phyloP scores from a whole-genome alignment of 495 filamentous ascomycete genomes.

The Aspergillus baeticus region DNA sequence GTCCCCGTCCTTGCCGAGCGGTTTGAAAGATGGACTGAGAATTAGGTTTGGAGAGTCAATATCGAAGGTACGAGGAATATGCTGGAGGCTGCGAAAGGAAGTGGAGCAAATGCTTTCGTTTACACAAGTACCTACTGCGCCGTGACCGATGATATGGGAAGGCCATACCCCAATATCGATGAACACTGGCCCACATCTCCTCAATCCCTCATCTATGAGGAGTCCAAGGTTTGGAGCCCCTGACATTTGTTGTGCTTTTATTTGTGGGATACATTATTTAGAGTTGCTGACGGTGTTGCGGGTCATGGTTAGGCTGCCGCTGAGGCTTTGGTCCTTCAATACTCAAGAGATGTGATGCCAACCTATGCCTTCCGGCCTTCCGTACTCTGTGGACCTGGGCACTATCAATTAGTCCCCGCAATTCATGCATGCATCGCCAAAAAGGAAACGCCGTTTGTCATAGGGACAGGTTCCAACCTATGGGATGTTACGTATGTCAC shows the following conservation, averaged over 20 bases:
- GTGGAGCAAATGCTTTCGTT: conserved; percentile 54
- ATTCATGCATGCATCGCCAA: conserved; percentile 57
- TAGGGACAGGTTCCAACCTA: conserved; percentile 57
- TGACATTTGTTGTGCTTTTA: conserved; percentile 1
- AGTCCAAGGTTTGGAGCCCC: conserved; percentile 49
- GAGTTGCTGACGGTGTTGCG: conserved; percentile 16
- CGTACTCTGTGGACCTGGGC: conserved; percentile 56
- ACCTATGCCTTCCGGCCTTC: conserved; percentile 59
- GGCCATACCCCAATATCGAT: conserved; percentile 52
- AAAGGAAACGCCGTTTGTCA: conserved; percentile 53
- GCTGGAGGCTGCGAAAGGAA: conserved; percentile 46
- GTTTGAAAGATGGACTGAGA: conserved; percentile 37
- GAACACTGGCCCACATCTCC: conserved; percentile 50
- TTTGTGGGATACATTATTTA: neutral
- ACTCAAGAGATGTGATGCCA: conserved; percentile 40
- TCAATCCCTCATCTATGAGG: conserved; percentile 55
- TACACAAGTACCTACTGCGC: conserved; percentile 58
- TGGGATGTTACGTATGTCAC: conserved; percentile 62
- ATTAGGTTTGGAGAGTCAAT: conserved; percentile 49
- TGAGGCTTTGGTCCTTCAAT: conserved; percentile 54
- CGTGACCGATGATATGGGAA: conserved; percentile 52
- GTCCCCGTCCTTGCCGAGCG: conserved; percentile 42
- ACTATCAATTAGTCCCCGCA: conserved; percentile 50
- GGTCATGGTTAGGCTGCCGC: conserved; percentile 43
- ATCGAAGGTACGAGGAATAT: conserved; percentile 59